These are phyloP conservation scores for Globisporangium paroecandrum DNA, from an alignment of 352 stramenopile species.

Conservation along the genomic window DNA sequence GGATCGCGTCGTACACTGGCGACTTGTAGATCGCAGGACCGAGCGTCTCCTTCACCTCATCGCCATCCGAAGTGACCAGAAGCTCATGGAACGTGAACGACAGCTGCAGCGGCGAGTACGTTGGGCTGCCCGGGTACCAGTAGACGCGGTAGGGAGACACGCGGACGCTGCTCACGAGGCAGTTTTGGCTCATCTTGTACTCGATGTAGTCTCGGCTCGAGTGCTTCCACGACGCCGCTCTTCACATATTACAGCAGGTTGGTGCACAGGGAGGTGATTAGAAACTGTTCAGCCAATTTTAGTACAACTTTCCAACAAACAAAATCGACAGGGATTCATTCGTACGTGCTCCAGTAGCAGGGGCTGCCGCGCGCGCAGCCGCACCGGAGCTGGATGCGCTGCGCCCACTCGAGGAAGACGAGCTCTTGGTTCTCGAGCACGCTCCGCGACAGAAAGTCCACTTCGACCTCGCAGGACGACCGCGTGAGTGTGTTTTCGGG, in stretches of 20 bases:
- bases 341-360: slow-evolving; percentile 83
- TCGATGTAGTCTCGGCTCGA: slow-evolving; percentile 49
- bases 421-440: slow-evolving; percentile 21
- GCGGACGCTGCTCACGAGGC: slow-evolving; percentile 44
- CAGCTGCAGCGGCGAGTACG: slow-evolving; percentile 54
- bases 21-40: slow-evolving; percentile 45
- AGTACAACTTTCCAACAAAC: neutral
- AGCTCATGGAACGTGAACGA: slow-evolving; percentile 60
- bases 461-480: slow-evolving; percentile 35
- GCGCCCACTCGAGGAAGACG: slow-evolving; percentile 34
- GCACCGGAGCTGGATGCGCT: slow-evolving; percentile 54
- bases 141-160: slow-evolving; percentile 69
- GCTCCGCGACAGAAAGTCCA: slow-evolving; percentile 25
- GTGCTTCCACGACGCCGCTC: slow-evolving; percentile 15
- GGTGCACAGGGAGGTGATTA: neutral
- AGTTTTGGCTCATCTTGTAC: slow-evolving; percentile 42
- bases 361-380: slow-evolving; percentile 51
- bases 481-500: slow-evolving; percentile 44
- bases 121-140: slow-evolving; percentile 67
- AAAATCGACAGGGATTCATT: neutral
- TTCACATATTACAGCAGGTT: neutral
- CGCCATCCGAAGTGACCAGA: neutral
- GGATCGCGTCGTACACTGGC: slow-evolving; percentile 38
- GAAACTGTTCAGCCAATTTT: neutral
- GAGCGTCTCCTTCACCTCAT: neutral